phyloP scores from a whole-genome alignment of 2,329 filamentous ascomycete species.

The Colletotrichum echinochloae region DNA sequence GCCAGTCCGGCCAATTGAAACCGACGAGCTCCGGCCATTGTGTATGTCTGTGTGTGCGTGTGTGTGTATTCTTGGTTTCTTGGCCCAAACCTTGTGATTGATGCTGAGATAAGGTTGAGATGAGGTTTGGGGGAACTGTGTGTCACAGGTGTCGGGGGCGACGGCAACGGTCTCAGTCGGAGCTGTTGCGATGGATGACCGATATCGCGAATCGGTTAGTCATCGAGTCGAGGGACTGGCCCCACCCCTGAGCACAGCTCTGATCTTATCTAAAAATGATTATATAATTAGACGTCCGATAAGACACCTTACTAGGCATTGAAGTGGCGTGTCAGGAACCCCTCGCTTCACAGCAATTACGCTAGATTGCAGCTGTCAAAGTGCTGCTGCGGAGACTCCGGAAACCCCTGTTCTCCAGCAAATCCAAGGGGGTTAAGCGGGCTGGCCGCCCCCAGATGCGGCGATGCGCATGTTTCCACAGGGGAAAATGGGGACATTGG shows the following conservation, averaged over 20 bases:
- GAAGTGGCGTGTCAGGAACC: background rate
- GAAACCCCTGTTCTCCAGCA: conserved; percentile 15
- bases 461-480: conserved; percentile 37
- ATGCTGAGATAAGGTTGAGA: conserved; percentile 33
- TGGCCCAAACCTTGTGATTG: conserved; percentile 20
- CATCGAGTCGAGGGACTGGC: conserved; percentile 32
- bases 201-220: conserved; percentile 40
- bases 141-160: conserved; percentile 24
- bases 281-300: conserved; percentile 14
- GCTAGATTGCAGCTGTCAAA: conserved; percentile 34
- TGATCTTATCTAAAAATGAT: conserved; percentile 27
- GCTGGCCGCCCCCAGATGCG: background rate
- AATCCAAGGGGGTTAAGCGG: conserved; percentile 25
- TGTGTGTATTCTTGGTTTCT: background rate
- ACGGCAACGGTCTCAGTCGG: conserved; percentile 8
- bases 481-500: conserved; percentile 28
- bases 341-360: conserved; percentile 28
- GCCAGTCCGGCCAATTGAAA: conserved; percentile 32
- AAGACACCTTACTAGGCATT: conserved; percentile 13
- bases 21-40: conserved; percentile 31
- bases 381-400: background rate
- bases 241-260: conserved; percentile 2
- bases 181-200: conserved; percentile 35
- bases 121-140: conserved; percentile 20
- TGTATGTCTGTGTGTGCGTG: background rate